Evolutionary conservation across 1,139 yeast species (phyloP), one percentile per base, ranked within the genome.

Genomic region (Pichia sp.): DNA sequence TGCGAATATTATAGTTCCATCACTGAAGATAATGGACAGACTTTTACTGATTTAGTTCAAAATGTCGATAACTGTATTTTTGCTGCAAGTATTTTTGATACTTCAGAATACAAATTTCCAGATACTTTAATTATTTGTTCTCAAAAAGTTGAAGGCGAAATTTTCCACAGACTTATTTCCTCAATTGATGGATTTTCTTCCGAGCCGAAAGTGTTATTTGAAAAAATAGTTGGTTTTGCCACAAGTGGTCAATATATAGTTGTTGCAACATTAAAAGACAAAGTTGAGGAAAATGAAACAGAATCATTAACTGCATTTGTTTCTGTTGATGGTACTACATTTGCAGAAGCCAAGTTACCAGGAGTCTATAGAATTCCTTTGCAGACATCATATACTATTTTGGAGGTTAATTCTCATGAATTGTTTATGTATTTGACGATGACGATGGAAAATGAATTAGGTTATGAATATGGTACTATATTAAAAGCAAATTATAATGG

Each of bases 401-500:
- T 92, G 43, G 94, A 87, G 37, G 80, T 95, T 0, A 74, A 75
- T 33, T 74, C 90, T 0, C 79, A 84, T 33, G 78, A 96, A 0
- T 70, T 92, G 6, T 84, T 90, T 63, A 63, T 92, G 67, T 97
- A 89, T 61, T 85, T 89, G 6, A 85, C 96, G 1, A 81, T 89
- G 0, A 71, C 71, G 52, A n/a, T n/a, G n/a, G n/a, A n/a, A n/a
- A 62, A 68, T 26, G 70, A 69, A 7, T 48, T 59, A 0, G 78
- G 74, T 9, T 61, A 67, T 10, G 95, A 87, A 56, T 82, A 64
- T 64, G 98, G 98, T 8, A 71, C 87, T 0, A 69, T 94, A n/a
- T 70, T 92, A 56, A 92, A 92, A 59, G 87, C 96, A 1, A 90
- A 92, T 60, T 85, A 87, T n/a, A 87, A 90, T 57, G 99, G 99